Percentiles rank a stretch among this genome's conserved stretches.
phyloP scores from a whole-genome alignment of 139 green algal genomes.

The Chlamydomonas sphaeroides region DNA sequence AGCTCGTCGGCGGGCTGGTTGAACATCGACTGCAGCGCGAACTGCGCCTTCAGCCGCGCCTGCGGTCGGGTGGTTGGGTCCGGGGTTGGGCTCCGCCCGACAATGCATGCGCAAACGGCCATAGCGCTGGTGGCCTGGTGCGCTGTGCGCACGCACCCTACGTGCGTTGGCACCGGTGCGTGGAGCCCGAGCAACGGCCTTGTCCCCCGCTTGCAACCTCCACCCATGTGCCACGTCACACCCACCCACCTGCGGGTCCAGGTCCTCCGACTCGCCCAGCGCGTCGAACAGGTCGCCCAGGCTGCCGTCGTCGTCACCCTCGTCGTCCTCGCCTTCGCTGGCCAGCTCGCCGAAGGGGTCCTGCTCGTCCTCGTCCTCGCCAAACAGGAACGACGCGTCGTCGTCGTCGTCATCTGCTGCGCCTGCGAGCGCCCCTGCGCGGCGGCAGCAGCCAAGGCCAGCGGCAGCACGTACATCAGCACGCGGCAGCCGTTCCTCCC shows the following conservation, averaged over 20 bases:
- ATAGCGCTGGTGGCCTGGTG: no score
- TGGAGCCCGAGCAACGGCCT: neutral
- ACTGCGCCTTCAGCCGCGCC: slow-evolving; percentile 1
- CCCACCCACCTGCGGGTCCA: neutral
- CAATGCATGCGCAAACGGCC: no score
- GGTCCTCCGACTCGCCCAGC: slow-evolving; percentile 9
- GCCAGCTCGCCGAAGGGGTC: no score
- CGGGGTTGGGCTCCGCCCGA: no score
- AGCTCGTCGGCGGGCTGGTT: slow-evolving; percentile 37
- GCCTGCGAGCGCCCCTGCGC: neutral
- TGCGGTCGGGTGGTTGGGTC: neutral
- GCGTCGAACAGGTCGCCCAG: slow-evolving; percentile 18
- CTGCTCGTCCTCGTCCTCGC: neutral
- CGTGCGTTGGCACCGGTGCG: no score
- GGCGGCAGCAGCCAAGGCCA: no score
- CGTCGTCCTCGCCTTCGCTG: slow-evolving; percentile 1
- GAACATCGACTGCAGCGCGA: slow-evolving; percentile 36
- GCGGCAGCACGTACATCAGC: no score
- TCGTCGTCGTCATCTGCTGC: neutral
- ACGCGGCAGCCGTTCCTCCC: no score
- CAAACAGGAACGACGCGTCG: neutral
- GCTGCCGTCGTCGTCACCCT: neutral
- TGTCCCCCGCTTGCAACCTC: no score
- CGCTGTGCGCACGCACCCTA: no score
- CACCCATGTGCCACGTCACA: no score